A percentile compares a stretch with the other conserved stretches of the same genome.
Evolutionary conservation across 768 basidiomycete species (phyloP).

Genomic region (Steccherinum ochraceum): DNA sequence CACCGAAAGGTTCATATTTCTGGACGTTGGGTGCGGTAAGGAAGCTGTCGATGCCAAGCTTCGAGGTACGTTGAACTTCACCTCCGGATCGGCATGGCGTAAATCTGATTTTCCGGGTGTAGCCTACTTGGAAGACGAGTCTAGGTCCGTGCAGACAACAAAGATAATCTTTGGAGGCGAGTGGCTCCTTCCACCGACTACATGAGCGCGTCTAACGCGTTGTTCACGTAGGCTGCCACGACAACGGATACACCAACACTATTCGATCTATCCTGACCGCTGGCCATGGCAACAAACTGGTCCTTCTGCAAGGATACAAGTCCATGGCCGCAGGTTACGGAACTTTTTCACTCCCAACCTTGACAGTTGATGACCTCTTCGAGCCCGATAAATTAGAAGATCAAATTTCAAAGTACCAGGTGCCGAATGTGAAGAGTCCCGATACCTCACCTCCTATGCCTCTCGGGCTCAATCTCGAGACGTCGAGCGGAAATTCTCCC

Average conservation of each 20-base stretch:
- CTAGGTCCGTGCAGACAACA: conserved; percentile 52
- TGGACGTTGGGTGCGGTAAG: conserved; percentile 66
- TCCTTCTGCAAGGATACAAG: conserved; percentile 56
- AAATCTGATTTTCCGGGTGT: neutral
- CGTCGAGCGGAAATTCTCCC: neutral
- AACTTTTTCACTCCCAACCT: conserved; percentile 47
- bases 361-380: conserved; percentile 54
- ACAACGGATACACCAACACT: conserved; percentile 62
- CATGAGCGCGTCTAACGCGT: no score
- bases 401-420: neutral
- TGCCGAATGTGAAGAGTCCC: neutral
- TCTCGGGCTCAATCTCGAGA: neutral
- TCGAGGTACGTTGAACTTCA: conserved; percentile 57
- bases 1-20: conserved; percentile 56
- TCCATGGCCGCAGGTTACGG: conserved; percentile 55
- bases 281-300: conserved; percentile 57
- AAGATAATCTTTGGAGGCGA: conserved; percentile 33
- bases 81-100: neutral
- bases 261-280: conserved; percentile 60
- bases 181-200: no score
- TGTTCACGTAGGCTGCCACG: conserved; percentile 57
- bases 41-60: conserved; percentile 75
- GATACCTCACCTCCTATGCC: neutral
- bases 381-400: conserved; percentile 33
- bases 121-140: conserved; percentile 36